Percentiles rank a stretch among this genome's conserved stretches.
Evolutionary conservation across 2,329 filamentous ascomycete genomes (phyloP).

Genomic region (Myriosclerotinia scirpicola): DNA sequence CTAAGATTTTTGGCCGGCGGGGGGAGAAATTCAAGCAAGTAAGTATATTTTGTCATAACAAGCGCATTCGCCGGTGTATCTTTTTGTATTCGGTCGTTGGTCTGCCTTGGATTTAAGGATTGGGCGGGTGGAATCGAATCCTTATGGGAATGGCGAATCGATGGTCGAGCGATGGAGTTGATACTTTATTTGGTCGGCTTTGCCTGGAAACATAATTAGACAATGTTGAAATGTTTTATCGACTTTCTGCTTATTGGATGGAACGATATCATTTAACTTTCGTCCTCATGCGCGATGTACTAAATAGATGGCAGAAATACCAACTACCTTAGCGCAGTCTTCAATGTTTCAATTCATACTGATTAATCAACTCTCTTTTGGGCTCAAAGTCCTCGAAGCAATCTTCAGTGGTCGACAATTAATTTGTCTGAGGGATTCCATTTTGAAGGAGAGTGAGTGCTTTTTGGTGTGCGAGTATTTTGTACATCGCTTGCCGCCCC

Average conservation of each 20-base stretch:
- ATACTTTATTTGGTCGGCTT: conserved; percentile 5
- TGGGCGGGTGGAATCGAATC: conserved; percentile 13
- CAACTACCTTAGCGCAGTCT: too few species aligned
- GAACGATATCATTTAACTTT: background rate
- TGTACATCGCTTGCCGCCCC: too few species aligned
- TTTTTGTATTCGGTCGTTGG: conserved; percentile 21
- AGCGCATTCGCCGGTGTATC: conserved; percentile 3
- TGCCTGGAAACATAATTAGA: conserved; percentile 5
- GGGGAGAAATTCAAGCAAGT: background rate
- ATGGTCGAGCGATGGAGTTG: conserved; percentile 17
- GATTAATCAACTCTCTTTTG: too few species aligned
- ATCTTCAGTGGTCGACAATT: too few species aligned
- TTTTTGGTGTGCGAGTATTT: too few species aligned
- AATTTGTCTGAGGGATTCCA: too few species aligned
- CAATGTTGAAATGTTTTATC: background rate
- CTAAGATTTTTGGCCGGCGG: background rate
- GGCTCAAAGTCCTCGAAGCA: too few species aligned
- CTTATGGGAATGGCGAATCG: conserved; percentile 13
- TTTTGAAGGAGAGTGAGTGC: too few species aligned
- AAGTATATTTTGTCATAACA: conserved; percentile 21
- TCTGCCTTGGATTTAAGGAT: conserved; percentile 14
- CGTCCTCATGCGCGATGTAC: too few species aligned
- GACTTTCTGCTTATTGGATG: background rate
- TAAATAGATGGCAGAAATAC: too few species aligned
- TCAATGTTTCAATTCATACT: too few species aligned